Evolutionary conservation across 2,329 filamentous ascomycete species (phyloP), one percentile per base, ranked within the genome.

Genomic region (Trichoderma hamatum): DNA sequence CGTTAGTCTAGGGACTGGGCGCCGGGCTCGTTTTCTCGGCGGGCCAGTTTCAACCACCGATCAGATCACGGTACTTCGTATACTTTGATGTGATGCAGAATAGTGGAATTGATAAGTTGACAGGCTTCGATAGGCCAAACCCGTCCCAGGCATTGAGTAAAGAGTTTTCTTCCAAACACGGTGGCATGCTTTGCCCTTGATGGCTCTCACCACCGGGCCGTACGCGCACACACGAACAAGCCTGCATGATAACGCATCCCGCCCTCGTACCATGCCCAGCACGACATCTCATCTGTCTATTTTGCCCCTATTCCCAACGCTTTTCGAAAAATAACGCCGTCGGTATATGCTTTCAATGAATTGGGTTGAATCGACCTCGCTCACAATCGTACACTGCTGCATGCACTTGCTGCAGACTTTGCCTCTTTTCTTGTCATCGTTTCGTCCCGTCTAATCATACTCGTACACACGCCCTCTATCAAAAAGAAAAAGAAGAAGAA

Each of bases 311-410:
- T 58, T 51, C 54, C 64, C 64, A 59, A 59, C 39, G 28, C 21
- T 59, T 55, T 34, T 36, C 6, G 5, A 19, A 43, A 43, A 43
- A 66, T 58, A 54, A 67, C 65, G 56, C 65, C 49, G 56, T 43
- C 46, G 32, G 28, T 61, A 24, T 61, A 52, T 43, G 28, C 39
- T 55, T 54, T 5, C 51, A 30, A 67, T 55, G 6, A 43, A 43
- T 43, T 43, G 39, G n/a, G 39, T n/a, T 43, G 34, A 46, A 28
- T 28, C 39, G 28, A 16, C 30, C 64, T n/a, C 60, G 60, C 46
- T 68, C n/a, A 19, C 32, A 61, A 68, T 68, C 56, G 46, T 68
- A 54, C 65, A 67, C 55, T 28, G 11, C 28, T 26, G 28, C 52
- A 34, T 43, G 34, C 32, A 14, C 11, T 58, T 36, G 30, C 52